Evolutionary conservation across 768 basidiomycete genomes (phyloP), one percentile per base, ranked within the genome.

Genomic region (Symmetrospora coprosmae): DNA sequence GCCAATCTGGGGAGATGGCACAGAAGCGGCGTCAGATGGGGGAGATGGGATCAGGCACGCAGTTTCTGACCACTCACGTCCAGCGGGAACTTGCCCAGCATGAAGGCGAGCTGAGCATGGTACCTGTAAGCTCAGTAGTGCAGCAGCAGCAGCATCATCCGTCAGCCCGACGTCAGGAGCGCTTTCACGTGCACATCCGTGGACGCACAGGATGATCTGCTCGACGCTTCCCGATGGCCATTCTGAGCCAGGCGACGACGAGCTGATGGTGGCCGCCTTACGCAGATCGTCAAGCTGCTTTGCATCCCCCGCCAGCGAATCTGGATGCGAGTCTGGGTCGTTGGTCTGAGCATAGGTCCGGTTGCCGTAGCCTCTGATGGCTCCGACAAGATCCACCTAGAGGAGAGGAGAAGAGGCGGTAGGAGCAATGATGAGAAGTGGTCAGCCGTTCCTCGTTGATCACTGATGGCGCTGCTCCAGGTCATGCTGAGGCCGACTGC

Each of bases 31-130:
- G 19, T 21, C 27, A 16, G 41, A 23, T 27, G 19, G 45, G 21
- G 39, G 33, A 23, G n/a, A 50, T 39, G 31, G 5, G 23, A 28
- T 45, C 16, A n/a, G 21, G 19, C 38, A 38, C 9, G 5, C 47
- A 50, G 21, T 40, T 60, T 60, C 33, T 28, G 25, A 74, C 68
- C 58, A 82, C 76, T 30, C 37, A 80, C 91, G 72, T 92, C 82
- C 6, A 78, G 73, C 1, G 92, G 91, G 6, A 97, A 75, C 70
- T 96, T 96, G 13, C 83, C 81, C 63, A 86, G 72, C 31, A 90
- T 79, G 63, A 84, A 89, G 0, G 82, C 76, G 35, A 96, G 80
- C 70, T 92, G 91, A 2, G 88, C 86, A 66, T 94, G 86, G 70
- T 97, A 97, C 43, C 92, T 96, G 65, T 23, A 23, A 2, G 5